A percentile compares a stretch with the other conserved stretches of the same genome.
These are phyloP conservation scores for Neophaeococcomyces aloes DNA, from an alignment of 2,329 filamentous ascomycete genomes.

Conservation along the genomic window DNA sequence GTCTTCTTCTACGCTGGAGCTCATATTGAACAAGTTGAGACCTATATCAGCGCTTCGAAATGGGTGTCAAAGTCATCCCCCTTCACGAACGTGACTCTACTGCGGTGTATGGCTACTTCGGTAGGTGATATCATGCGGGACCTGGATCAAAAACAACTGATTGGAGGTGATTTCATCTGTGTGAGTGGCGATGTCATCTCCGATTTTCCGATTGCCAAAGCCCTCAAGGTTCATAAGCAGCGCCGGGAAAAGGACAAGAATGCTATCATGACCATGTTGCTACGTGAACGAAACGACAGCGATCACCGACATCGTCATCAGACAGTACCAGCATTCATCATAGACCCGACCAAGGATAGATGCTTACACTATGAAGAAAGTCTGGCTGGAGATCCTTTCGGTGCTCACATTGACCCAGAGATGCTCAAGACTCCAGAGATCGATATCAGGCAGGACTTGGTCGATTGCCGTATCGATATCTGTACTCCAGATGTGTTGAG, in stretches of 20 bases:
- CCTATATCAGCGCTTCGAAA: constrained; percentile 72
- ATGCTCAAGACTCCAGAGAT: constrained; percentile 68
- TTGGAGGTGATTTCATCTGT: constrained; percentile 81
- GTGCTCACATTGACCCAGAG: constrained; percentile 62
- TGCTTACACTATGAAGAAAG: constrained; percentile 94
- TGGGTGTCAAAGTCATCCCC: constrained; percentile 63
- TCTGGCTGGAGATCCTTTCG: constrained; percentile 25
- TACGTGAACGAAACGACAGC: constrained; percentile 62
- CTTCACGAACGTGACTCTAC: constrained; percentile 71
- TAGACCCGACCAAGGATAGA: constrained; percentile 67
- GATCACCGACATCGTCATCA: constrained; percentile 70
- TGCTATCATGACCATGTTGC: constrained; percentile 93
- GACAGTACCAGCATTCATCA: constrained; percentile 70
- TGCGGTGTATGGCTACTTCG: constrained; percentile 76
- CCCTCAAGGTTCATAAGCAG: constrained; percentile 66
- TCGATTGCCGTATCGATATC: constrained; percentile 93
- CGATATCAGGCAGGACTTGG: constrained; percentile 74
- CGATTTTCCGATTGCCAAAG: constrained; percentile 73
- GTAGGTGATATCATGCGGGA: constrained; percentile 92
- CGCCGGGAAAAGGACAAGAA: constrained; percentile 77
- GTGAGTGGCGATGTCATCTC: constrained; percentile 89
- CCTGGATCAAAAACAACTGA: constrained; percentile 72
- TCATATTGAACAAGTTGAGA: constrained; percentile 76
- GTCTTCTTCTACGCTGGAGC: constrained; percentile 86
- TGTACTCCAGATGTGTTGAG: constrained; percentile 93